Percentiles rank a stretch among this genome's conserved stretches.
Conservation (phyloP, 495 filamentous ascomycete species). For the Hyaloscypha variabilis region DNA sequence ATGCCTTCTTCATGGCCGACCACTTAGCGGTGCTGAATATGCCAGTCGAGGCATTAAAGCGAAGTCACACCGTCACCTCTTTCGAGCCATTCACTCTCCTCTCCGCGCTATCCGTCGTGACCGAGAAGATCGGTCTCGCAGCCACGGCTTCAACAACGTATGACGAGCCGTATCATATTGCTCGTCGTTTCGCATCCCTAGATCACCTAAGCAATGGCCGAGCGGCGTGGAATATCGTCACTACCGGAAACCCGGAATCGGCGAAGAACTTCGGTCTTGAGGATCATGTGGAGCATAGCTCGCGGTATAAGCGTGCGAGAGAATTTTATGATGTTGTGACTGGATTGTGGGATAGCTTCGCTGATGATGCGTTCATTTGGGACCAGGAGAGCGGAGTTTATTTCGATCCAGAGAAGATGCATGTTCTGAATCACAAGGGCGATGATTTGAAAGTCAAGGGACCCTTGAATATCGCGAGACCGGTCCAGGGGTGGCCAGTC, state of each 20-base stretch:
- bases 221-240: constrained; percentile 70
- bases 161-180: constrained; percentile 21
- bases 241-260: constrained; percentile 60
- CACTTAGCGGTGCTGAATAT: constrained; percentile 61
- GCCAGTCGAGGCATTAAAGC: constrained; percentile 57
- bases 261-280: constrained; percentile 62
- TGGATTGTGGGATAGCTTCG: constrained; percentile 37
- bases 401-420: constrained; percentile 60
- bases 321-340: constrained; percentile 57
- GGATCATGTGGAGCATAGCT: constrained; percentile 59
- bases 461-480: constrained; percentile 61
- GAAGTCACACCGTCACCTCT: constrained; percentile 60
- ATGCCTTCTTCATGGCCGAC: constrained; percentile 66
- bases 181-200: constrained; percentile 20
- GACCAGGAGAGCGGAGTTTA: constrained; percentile 60
- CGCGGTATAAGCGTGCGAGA: constrained; percentile 62
- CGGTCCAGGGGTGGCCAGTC: constrained; percentile 58
- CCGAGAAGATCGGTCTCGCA: constrained; percentile 17
- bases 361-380: constrained; percentile 56
- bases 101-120: constrained; percentile 18
- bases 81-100: constrained; percentile 35
- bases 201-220: constrained; percentile 20
- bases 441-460: constrained; percentile 67
- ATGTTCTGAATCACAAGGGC: constrained; percentile 66
- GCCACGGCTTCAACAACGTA: constrained; percentile 20